A percentile compares a stretch with the other conserved stretches of the same genome.
Evolutionary conservation across 1,284 basidiomycete genomes (phyloP).

Genomic region (Prillingera fragicola): DNA sequence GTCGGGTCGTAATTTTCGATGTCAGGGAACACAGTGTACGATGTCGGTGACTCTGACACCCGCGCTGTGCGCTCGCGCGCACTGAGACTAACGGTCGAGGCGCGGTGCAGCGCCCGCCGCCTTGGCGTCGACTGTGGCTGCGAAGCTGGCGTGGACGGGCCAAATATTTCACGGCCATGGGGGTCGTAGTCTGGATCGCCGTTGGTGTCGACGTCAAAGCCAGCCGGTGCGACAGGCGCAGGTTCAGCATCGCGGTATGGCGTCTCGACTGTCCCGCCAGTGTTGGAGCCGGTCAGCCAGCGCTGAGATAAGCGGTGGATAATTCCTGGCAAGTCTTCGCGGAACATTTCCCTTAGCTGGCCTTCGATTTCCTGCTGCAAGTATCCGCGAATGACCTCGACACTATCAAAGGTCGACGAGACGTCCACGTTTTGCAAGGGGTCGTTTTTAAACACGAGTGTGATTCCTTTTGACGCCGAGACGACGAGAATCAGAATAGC

Average conservation of each 20-base stretch:
- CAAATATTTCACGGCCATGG: constrained; percentile 35
- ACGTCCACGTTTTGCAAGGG: constrained; percentile 97
- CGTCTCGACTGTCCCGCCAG: constrained; percentile 44
- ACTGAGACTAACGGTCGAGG: constrained; percentile 2
- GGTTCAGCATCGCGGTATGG: constrained; percentile 36
- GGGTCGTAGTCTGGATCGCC: constrained; percentile 49
- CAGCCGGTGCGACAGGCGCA: constrained; percentile 30
- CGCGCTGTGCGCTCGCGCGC: constrained; percentile 17
- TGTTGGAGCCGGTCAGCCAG: constrained; percentile 57
- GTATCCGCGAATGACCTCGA: constrained; percentile 94
- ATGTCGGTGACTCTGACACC: constrained; percentile 44
- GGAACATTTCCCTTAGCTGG: constrained; percentile 94
- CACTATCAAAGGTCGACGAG: constrained; percentile 94
- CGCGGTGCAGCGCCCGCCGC: background rate
- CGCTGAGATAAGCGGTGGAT: constrained; percentile 93
- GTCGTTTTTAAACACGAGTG: constrained; percentile 99
- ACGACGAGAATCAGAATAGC: constrained; percentile 98
- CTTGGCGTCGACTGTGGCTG: background rate
- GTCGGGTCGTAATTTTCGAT: constrained; percentile 92
- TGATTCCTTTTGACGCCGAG: constrained; percentile 94
- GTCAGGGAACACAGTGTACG: constrained; percentile 62
- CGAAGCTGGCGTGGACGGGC: constrained; percentile 37
- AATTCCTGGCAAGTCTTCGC: constrained; percentile 93
- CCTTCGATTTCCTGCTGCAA: constrained; percentile 96
- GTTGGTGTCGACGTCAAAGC: constrained; percentile 54